Base-by-base conservation (phyloP, 2,329 filamentous ascomycete genomes). In the Dissoconium aciculare region DNA sequence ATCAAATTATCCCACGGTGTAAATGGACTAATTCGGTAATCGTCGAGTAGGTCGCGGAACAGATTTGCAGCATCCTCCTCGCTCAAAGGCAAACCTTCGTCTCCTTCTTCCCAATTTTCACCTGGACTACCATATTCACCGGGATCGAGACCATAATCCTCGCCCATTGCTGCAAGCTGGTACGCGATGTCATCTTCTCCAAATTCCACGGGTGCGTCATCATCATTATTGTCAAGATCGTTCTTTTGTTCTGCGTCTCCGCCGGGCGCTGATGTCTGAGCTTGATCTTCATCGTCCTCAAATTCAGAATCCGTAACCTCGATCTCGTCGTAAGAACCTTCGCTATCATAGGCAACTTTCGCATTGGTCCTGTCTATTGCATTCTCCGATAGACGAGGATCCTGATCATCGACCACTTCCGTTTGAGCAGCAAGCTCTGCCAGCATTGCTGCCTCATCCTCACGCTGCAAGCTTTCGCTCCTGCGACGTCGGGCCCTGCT, bases 141-240 rank as follows among this genome's bases (percentile, higher is more conserved):
- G 0, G 73, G 73, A 23, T 83, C 80, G 16, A 85, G 63, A 1
- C 74, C 81, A 43, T 85, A 84, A n/a, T 82, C 76, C 42, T 79
- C 69, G 32, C 79, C 83, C 81, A 94, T 92, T 15, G 80, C 76
- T 31, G 81, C 80, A 9, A 98, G 64, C 50, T 98, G 89, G 50
- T 77, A 85, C 19, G 82, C 85, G 45, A 98, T 91, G 49, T 98
- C 89, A 31, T 85, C 87, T 53, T 95, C 89, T 33, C 79, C 81
- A 47, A 93, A 92, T 46, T 94, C 87, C 5, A 89, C 58, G 0
- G 64, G 59, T 27, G 59, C 56, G 9, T 66, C 57, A 5, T 58
- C 56, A 1, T 59, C 54, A 17, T 60, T 52, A 9, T 63, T 55
- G 2, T 50, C 54, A 31, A 29, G 30, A 5, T 14, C 12, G 17